A percentile compares a stretch with the other conserved stretches of the same genome.
Evolutionary conservation across 2,329 filamentous ascomycete species (phyloP).

Genomic region (Trichoderma breve): DNA sequence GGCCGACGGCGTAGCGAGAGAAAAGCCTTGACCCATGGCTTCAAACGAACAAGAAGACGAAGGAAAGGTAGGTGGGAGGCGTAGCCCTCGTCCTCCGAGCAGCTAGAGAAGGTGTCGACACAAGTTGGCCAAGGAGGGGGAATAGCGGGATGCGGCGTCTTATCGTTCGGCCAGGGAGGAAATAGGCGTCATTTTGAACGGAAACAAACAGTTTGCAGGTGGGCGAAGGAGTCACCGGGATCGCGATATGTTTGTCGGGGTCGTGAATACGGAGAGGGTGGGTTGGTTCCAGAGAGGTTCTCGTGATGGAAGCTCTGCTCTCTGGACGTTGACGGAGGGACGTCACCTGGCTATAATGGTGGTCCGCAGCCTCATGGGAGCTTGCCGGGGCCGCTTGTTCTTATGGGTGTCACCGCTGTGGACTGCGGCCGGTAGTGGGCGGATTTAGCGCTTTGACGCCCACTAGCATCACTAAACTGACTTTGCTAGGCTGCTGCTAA

Average conservation of each 20-base stretch:
- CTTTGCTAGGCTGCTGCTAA: not conserved
- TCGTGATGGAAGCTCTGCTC: not conserved
- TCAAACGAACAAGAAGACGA: not conserved
- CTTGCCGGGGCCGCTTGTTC: not conserved
- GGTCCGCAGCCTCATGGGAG: not conserved
- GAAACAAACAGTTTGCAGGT: not conserved
- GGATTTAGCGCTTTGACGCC: not conserved
- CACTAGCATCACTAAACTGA: constrained; percentile 7
- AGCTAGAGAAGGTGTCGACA: not conserved
- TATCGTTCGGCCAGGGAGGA: constrained; percentile 16
- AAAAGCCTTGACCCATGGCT: constrained; percentile 93
- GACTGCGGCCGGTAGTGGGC: not conserved
- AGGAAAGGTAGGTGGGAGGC: constrained; percentile 1
- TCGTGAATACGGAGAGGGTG: not conserved
- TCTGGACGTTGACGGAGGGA: not conserved
- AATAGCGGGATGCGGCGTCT: constrained; percentile 1
- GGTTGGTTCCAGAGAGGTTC: not conserved
- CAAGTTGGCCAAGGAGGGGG: not conserved
- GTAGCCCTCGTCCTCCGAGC: not conserved
- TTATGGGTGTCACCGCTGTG: not conserved
- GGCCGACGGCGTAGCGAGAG: constrained; percentile 84
- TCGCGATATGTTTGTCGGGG: not conserved
- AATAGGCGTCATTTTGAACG: constrained; percentile 21
- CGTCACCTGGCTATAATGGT: constrained; percentile 5
- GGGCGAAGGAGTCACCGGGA: not conserved